Conservation (phyloP, 495 filamentous ascomycete genomes). For the Trichoderma orchidacearum region DNA sequence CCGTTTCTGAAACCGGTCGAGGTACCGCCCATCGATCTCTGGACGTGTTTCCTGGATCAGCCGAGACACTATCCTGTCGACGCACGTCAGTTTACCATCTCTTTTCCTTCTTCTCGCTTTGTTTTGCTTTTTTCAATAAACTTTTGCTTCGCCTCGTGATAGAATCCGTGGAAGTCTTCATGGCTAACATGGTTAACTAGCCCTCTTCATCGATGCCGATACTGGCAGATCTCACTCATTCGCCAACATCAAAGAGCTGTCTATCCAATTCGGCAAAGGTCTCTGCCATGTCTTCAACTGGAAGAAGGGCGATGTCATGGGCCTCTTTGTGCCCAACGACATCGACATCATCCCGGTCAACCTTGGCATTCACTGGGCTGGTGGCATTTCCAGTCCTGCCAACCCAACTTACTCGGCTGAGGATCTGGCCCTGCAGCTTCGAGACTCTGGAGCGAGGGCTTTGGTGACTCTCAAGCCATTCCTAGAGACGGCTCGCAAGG, state of each 20-base stretch:
- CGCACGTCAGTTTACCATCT: background rate
- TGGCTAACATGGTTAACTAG: slow-evolving; percentile 21
- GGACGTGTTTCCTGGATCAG: background rate
- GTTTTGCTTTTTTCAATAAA: background rate
- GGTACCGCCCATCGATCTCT: background rate
- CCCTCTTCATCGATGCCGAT: slow-evolving; percentile 67
- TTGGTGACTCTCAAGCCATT: slow-evolving; percentile 55
- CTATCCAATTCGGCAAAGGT: slow-evolving; percentile 67
- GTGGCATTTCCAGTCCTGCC: slow-evolving; percentile 65
- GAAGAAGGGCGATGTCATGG: slow-evolving; percentile 68
- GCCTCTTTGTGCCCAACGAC: slow-evolving; percentile 57
- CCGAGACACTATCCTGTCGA: slow-evolving; percentile 4
- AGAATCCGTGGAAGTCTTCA: too few relatives aligned
- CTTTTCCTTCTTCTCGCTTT: background rate
- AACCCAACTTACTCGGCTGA: slow-evolving; percentile 81
- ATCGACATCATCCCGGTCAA: slow-evolving; percentile 59
- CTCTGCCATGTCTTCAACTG: slow-evolving; percentile 58
- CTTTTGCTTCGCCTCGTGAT: background rate
- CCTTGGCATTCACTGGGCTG: slow-evolving; percentile 76
- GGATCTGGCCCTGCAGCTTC: slow-evolving; percentile 79
- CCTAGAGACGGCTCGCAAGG: slow-evolving; percentile 47
- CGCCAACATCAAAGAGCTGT: slow-evolving; percentile 46
- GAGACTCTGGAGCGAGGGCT: slow-evolving; percentile 63
- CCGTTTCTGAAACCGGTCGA: background rate
- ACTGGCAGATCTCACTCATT: slow-evolving; percentile 65